Evolutionary conservation across 352 stramenopile genomes (phyloP).

Genomic region (Globisporangium radiosum): DNA sequence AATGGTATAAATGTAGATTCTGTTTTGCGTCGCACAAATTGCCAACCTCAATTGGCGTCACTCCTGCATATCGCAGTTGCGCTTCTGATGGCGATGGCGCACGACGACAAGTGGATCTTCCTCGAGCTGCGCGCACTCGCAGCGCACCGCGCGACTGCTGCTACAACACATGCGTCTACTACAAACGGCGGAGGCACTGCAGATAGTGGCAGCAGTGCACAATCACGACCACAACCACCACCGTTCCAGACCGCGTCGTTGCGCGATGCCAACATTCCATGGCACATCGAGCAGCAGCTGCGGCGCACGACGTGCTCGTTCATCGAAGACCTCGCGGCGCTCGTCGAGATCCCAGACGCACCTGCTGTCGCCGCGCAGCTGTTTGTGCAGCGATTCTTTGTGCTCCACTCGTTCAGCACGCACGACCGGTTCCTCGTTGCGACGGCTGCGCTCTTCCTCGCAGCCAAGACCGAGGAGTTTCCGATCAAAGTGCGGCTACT

Average conservation of each 20-base stretch:
- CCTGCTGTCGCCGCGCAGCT: slow-evolving; percentile 52
- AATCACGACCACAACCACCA: neutral
- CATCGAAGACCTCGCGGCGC: slow-evolving; percentile 52
- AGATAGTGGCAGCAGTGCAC: slow-evolving; percentile 2
- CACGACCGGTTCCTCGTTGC: slow-evolving; percentile 79
- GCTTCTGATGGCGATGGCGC: no score
- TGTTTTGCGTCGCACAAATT: no score
- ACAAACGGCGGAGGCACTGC: neutral
- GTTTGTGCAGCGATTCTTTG: slow-evolving; percentile 74
- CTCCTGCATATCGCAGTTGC: no score
- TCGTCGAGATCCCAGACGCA: slow-evolving; percentile 55
- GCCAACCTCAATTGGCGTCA: no score
- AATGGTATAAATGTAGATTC: no score
- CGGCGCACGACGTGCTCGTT: slow-evolving; percentile 60
- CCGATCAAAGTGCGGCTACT: slow-evolving; percentile 70
- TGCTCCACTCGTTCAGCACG: slow-evolving; percentile 66
- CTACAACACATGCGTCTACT: neutral
- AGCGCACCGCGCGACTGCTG: neutral
- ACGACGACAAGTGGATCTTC: slow-evolving; percentile 34
- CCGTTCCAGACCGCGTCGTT: slow-evolving; percentile 45
- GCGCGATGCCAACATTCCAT: slow-evolving; percentile 35
- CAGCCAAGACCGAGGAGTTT: slow-evolving; percentile 72
- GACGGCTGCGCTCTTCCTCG: slow-evolving; percentile 69
- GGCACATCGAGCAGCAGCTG: slow-evolving; percentile 52
- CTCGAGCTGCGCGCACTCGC: slow-evolving; percentile 34